A percentile compares a stretch with the other conserved stretches of the same genome.
Evolutionary conservation across 768 basidiomycete species (phyloP).

Genomic region (Coprinopsis sp.): DNA sequence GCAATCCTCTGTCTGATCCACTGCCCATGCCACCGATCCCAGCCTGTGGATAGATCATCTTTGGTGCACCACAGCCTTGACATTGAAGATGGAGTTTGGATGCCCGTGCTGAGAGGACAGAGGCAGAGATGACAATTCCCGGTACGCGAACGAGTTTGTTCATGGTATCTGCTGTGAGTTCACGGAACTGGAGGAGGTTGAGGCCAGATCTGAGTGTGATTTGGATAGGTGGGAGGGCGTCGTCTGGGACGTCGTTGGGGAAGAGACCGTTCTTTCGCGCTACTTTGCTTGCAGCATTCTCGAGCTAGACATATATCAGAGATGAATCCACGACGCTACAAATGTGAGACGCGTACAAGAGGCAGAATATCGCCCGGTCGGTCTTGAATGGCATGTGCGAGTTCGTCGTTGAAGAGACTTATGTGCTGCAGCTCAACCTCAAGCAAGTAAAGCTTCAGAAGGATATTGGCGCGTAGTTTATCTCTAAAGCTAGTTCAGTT

Average conservation of each 20-base stretch:
- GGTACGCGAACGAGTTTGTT: slow-evolving; percentile 95
- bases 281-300: slow-evolving; percentile 82
- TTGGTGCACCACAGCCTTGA: slow-evolving; percentile 79
- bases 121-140: slow-evolving; percentile 97
- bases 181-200: slow-evolving; percentile 91
- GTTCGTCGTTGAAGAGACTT: slow-evolving; percentile 85
- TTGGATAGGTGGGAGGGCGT: slow-evolving; percentile 66
- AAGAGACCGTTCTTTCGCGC: slow-evolving; percentile 43
- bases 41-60: slow-evolving; percentile 69
- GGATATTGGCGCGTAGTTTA: slow-evolving; percentile 81
- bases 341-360: slow-evolving; percentile 48
- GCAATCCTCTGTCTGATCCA: slow-evolving; percentile 80
- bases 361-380: slow-evolving; percentile 86
- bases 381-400: slow-evolving; percentile 88
- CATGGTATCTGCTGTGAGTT: slow-evolving; percentile 89
- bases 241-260: slow-evolving; percentile 27
- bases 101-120: slow-evolving; percentile 87
- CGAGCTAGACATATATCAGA: slow-evolving; percentile 55
- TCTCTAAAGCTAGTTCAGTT: slow-evolving; percentile 47
- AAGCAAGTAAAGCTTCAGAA: slow-evolving; percentile 83
- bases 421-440: slow-evolving; percentile 81
- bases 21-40: slow-evolving; percentile 85
- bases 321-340: neutral
- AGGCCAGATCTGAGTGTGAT: slow-evolving; percentile 85
- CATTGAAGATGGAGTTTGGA: slow-evolving; percentile 92